phyloP scores from a whole-genome alignment of 345 rosid species.

The Pugionium dolabratum region DNA sequence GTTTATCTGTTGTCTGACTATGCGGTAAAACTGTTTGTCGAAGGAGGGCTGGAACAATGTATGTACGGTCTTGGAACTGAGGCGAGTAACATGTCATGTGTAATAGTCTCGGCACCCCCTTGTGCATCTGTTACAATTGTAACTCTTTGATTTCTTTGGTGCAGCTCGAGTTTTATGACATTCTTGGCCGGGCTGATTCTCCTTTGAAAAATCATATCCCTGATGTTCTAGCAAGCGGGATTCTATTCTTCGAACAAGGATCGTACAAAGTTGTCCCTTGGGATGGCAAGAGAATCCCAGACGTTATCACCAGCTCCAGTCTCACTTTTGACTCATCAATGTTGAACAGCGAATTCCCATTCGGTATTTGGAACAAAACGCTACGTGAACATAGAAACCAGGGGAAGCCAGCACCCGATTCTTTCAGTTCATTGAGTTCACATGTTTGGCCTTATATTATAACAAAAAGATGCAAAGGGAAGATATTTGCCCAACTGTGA shows the following conservation, averaged over 20 bases:
- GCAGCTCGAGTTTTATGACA: constrained; percentile 86
- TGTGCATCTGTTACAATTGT: constrained; percentile 31
- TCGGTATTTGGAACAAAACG: constrained; percentile 82
- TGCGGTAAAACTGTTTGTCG: constrained; percentile 78
- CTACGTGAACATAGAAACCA: constrained; percentile 56
- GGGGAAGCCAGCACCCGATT: constrained; percentile 45
- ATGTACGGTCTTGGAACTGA: constrained; percentile 85
- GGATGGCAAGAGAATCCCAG: constrained; percentile 88
- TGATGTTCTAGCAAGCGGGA: constrained; percentile 75
- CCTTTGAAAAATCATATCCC: constrained; percentile 69
- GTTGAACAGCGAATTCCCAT: constrained; percentile 56
- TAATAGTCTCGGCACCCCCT: constrained; percentile 3
- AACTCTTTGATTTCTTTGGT: constrained; percentile 33
- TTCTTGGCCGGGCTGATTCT: constrained; percentile 50
- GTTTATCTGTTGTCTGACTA: constrained; percentile 74
- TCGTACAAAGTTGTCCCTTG: constrained; percentile 64
- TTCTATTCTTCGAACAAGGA: constrained; percentile 68
- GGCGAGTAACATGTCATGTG: constrained; percentile 44
- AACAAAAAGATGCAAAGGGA: constrained; percentile 88
- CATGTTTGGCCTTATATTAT: constrained; percentile 81
- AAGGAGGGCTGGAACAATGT: constrained; percentile 80
- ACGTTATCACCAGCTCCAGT: constrained; percentile 53
- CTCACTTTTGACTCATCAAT: constrained; percentile 42
- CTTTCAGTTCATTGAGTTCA: constrained; percentile 44
- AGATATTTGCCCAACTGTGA: constrained; percentile 83